Base-by-base conservation (phyloP, 495 filamentous ascomycete species). In the Penicillium lagena region DNA sequence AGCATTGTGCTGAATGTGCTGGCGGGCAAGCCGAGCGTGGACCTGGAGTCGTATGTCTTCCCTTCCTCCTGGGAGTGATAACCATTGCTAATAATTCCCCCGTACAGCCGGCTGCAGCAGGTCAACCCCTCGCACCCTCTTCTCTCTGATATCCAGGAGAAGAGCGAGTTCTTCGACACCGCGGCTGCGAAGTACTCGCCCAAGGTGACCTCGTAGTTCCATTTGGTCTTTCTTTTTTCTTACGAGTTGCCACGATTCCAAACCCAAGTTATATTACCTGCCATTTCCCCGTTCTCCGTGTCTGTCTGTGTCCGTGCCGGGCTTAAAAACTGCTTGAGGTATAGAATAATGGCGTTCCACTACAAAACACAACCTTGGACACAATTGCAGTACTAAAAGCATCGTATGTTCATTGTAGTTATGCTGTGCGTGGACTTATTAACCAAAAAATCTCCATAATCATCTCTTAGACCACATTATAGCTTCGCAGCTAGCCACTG, bases 101-200 rank as follows among this genome's bases (percentile, higher is more conserved):
- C 5, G 4, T 44, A 31, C 45, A 87, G 85, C 37, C 67, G 68
- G n/a, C 67, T 91, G 33, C 63, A 77, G 58, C 72, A 73, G 27
- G 52, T 59, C 2, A 68, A 80, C 13, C 74, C 82, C 7, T 64
- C 79, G 27, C 89, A 95, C 58, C 56, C 76, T 11, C 72, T 89
- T 35, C 60, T 94, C 47, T 51, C 58, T 35, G 87, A 90, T 50
- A 56, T 90, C 31, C 70, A 81, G 43, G 85, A 87, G 67, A 94
- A 90, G 78, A 82, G 76, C 56, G 79, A 71, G 11, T 58, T 85
- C 42, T 95, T 95, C 56, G 89, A 93, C 59, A 80, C 80, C 46
- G 85, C 87, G 6, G 87, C 87, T 5, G 69, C 76, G 3, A 93
- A 89, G 64, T 91, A 86, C 62, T 75, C 80, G 37, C 75, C 86